A percentile compares a stretch with the other conserved stretches of the same genome.
Conservation (phyloP, 208 protist species). For the Entamoeba moshkovskii region DNA sequence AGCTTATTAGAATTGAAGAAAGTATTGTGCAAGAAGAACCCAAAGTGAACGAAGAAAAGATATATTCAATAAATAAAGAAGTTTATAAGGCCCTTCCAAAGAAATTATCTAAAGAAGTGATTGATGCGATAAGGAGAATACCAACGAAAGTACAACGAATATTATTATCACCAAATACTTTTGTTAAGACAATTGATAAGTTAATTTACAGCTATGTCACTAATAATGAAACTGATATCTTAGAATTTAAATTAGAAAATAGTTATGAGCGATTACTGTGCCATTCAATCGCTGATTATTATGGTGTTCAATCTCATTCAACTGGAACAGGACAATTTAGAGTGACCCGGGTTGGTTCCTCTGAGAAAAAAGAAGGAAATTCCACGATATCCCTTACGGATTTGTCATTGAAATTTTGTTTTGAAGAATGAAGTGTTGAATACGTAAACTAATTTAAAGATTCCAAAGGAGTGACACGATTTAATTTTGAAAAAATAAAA, state of each 20-base stretch:
- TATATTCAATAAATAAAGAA: neutral
- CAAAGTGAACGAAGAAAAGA: neutral
- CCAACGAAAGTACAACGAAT: neutral
- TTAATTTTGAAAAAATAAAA: no score
- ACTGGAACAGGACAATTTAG: neutral
- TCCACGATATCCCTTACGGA: neutral
- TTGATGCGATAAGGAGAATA: neutral
- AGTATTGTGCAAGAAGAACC: neutral
- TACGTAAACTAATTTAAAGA: neutral
- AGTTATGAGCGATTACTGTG: neutral
- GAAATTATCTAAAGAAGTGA: neutral
- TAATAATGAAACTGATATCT: neutral
- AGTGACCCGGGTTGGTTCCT: neutral
- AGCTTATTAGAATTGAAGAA: neutral
- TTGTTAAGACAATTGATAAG: neutral
- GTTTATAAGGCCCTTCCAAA: neutral
- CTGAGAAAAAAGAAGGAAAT: neutral
- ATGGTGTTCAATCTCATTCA: neutral
- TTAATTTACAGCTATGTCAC: neutral
- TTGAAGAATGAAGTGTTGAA: neutral
- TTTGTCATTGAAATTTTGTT: neutral
- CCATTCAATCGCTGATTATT: neutral
- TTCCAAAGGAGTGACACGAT: neutral
- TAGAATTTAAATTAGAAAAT: neutral
- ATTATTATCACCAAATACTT: neutral